Evolutionary conservation across 140 eudicot species (phyloP), one percentile per base, ranked within the genome.

Genomic region (Oenanthe javanica): DNA sequence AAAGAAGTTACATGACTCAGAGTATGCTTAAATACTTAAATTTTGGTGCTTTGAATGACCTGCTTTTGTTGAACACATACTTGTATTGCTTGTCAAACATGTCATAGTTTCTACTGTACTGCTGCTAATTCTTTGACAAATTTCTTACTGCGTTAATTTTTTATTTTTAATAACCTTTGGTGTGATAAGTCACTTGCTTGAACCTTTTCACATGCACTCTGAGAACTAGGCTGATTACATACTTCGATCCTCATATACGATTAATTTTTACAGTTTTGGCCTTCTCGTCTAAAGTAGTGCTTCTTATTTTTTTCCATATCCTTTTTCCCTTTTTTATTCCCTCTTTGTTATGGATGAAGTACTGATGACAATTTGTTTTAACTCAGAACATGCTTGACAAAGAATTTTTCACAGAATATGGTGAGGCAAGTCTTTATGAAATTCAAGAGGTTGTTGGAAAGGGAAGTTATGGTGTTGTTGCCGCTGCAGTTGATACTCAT

Each of bases 401-500:
- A 83, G 98, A 93, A 49, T 93, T 93, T 84, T 93, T 93, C 97
- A 93, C 98, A 8, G 98, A 93, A 77, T 93, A 93, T 70, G 98
- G 98, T 79, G 98, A 93, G 82, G 96, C 98, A 69, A 91, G 91
- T 83, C 84, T 88, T 73, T 93, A 93, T 38, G 94, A 93, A 75
- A 93, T 93, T 81, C 94, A 93, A 82, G 98, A 93, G 77, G 96
- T 93, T 79, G 96, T 93, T 47, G 98, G 98, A 50, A 93, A 91
- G 86, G 98, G 98, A 78, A 93, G 98, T 77, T 93, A 93, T 81
- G 98, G 98, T 67, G 98, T 93, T 48, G 98, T 93, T 61, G 98
- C 98, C 40, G 92, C 96, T 45, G 98, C 98, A 81, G 91, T 93
- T 43, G 98, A 93, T 82, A 93, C 96, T 27, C 98, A 93, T 85